Evolutionary conservation across 257 asterid species (phyloP).

Genomic region (Verbena officinalis): DNA sequence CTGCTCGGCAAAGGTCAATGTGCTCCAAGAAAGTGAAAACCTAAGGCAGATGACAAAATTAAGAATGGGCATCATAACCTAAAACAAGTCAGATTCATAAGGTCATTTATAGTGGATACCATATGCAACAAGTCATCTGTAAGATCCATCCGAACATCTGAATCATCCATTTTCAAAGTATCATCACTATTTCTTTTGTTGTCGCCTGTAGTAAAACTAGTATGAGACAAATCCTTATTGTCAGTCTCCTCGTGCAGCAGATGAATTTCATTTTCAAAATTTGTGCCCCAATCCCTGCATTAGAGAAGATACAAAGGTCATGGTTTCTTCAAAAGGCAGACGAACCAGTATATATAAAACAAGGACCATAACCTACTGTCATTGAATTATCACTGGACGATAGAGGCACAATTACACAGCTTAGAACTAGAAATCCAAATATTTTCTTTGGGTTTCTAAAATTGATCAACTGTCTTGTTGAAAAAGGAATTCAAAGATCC

Average conservation of each 20-base stretch:
- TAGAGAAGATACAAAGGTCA: constrained; percentile 8
- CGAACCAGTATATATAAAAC: no score
- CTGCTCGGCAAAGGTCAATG: constrained; percentile 88
- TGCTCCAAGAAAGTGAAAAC: constrained; percentile 90
- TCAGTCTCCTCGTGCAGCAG: constrained; percentile 34
- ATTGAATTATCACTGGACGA: no score
- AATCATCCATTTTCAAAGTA: constrained; percentile 46
- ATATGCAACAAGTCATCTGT: constrained; percentile 94
- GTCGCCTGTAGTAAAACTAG: constrained; percentile 34
- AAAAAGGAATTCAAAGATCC: not conserved
- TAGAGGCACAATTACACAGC: no score
- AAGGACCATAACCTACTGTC: no score
- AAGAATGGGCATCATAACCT: constrained; percentile 7
- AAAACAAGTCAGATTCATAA: not conserved
- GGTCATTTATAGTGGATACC: constrained; percentile 46
- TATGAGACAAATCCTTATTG: constrained; percentile 39
- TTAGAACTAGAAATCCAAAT: no score
- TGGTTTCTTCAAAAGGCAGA: not conserved
- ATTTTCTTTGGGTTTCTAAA: no score
- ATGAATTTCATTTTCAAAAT: constrained; percentile 47
- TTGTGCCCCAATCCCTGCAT: constrained; percentile 73
- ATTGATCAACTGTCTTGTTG: no score
- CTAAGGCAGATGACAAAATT: constrained; percentile 39
- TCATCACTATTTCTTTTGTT: constrained; percentile 39
- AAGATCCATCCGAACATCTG: constrained; percentile 89